phyloP scores from a whole-genome alignment of 2,329 filamentous ascomycete species.

The Fusarium nurragi region DNA sequence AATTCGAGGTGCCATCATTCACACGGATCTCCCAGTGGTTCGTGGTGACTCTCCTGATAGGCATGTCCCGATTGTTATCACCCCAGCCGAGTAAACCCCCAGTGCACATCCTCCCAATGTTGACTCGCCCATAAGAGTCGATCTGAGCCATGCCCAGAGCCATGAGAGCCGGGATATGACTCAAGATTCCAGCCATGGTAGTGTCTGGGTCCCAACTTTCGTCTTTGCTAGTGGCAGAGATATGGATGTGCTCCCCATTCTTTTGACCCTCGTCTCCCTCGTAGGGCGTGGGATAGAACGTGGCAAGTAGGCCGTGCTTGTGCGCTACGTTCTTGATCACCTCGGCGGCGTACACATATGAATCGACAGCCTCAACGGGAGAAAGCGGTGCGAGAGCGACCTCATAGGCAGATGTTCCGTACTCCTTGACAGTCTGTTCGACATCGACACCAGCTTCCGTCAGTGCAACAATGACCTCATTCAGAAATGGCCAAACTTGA shows the following conservation, averaged over 20 bases:
- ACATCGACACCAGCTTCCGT: background rate
- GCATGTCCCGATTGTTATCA: conserved; percentile 12
- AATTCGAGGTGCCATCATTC: conserved; percentile 6
- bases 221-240: background rate
- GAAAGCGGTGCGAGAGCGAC: conserved; percentile 1
- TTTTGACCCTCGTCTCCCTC: background rate
- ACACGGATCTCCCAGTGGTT: conserved; percentile 13
- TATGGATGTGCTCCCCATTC: conserved; percentile 17
- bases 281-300: conserved; percentile 9
- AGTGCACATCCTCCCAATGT: conserved; percentile 1
- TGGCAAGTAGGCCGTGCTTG: background rate
- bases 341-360: background rate
- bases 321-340: background rate
- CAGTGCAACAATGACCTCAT: background rate
- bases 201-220: background rate
- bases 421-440: conserved; percentile 14
- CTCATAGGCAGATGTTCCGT: conserved; percentile 7
- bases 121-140: conserved; percentile 1
- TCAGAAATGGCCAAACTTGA: background rate
- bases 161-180: background rate
- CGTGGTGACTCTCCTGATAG: background rate
- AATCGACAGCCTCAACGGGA: conserved; percentile 1
- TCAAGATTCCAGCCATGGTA: background rate
- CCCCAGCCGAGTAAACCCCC: conserved; percentile 5
- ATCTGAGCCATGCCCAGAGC: background rate